Evolutionary conservation across 495 filamentous ascomycete genomes (phyloP).

Genomic region (Talaromyces trachyspermus): DNA sequence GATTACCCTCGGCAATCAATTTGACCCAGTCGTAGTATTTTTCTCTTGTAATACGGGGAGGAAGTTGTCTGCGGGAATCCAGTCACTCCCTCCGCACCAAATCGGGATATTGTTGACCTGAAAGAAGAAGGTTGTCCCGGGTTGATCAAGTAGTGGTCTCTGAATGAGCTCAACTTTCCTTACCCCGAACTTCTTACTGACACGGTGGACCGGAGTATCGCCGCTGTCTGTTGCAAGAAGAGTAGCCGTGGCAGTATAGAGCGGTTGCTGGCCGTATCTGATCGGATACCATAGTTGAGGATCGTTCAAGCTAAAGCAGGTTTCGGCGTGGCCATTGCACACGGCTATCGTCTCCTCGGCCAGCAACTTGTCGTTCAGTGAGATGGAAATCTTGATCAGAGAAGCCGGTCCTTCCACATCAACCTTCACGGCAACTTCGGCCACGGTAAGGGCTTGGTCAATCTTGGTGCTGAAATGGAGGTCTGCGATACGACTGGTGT

Average conservation of each 20-base stretch:
- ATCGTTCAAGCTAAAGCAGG: constrained; percentile 15
- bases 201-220: constrained; percentile 32
- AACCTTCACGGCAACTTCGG: constrained; percentile 43
- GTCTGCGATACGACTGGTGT: constrained; percentile 49
- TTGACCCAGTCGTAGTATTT: constrained; percentile 56
- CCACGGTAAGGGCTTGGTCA: constrained; percentile 27
- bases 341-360: neutral
- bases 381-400: neutral
- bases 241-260: constrained; percentile 50
- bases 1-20: constrained; percentile 50
- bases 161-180: constrained; percentile 56
- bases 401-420: constrained; percentile 38
- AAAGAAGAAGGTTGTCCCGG: constrained; percentile 62
- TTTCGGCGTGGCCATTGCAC: neutral
- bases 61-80: constrained; percentile 70
- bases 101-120: constrained; percentile 61
- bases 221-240: constrained; percentile 8
- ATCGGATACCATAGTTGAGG: constrained; percentile 72
- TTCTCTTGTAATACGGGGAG: constrained; percentile 48
- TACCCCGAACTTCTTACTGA: constrained; percentile 53
- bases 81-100: constrained; percentile 63
- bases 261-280: constrained; percentile 62
- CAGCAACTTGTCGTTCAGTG: neutral
- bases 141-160: constrained; percentile 34
- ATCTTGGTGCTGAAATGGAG: constrained; percentile 38